These are phyloP conservation scores for Pseudogymnoascus sp. DNA, from an alignment of 2,329 filamentous ascomycete genomes.

Conservation along the genomic window DNA sequence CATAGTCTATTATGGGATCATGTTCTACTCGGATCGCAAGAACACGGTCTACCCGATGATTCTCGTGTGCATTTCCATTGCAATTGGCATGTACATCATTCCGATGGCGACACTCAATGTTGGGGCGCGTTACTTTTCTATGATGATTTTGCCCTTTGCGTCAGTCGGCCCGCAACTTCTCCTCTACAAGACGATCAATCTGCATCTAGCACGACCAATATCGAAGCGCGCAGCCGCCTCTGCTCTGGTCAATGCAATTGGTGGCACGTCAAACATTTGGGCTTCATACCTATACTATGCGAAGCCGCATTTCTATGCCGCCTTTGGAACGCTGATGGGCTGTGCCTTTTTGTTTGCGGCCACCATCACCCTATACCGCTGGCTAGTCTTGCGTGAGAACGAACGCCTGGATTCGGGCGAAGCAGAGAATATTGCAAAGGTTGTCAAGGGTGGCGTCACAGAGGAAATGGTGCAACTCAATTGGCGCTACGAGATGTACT, in stretches of 20 bases:
- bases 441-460: constrained; percentile 35
- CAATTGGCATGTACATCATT: constrained; percentile 33
- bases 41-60: constrained; percentile 33
- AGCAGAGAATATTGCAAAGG: constrained; percentile 32
- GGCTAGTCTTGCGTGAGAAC: constrained; percentile 34
- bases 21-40: constrained; percentile 32
- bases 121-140: constrained; percentile 36
- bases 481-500: constrained; percentile 40
- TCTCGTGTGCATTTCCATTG: constrained; percentile 29
- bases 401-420: constrained; percentile 32
- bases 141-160: constrained; percentile 35
- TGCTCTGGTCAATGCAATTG: constrained; percentile 35
- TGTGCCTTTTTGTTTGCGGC: constrained; percentile 29
- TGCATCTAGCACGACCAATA: constrained; percentile 35
- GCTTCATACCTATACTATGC: constrained; percentile 32
- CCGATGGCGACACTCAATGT: constrained; percentile 31
- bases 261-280: constrained; percentile 31
- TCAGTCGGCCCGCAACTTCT: constrained; percentile 35
- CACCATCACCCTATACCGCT: constrained; percentile 33
- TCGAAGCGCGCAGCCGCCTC: constrained; percentile 36
- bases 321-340: constrained; percentile 33
- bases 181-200: constrained; percentile 36
- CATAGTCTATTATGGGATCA: constrained; percentile 30
- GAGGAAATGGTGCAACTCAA: constrained; percentile 36
- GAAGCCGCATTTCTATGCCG: constrained; percentile 34